Conservation (phyloP, 495 filamentous ascomycete species). For the Aspergillus leporis region DNA sequence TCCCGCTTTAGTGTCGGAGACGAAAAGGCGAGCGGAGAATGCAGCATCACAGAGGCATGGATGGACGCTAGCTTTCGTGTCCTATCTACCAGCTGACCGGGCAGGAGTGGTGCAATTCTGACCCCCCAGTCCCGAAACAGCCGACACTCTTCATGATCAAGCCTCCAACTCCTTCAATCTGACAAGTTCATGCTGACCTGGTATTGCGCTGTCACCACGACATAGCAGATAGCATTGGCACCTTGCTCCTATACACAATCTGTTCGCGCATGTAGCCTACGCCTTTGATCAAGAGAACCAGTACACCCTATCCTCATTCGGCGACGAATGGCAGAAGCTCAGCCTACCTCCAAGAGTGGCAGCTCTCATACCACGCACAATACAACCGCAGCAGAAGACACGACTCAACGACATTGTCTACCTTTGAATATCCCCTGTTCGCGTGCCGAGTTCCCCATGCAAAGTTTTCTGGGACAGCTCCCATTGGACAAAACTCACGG, state of each 20-base stretch:
- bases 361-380: constrained; percentile 17
- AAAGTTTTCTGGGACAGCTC: too few relatives aligned
- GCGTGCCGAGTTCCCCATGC: too few relatives aligned
- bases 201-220: constrained; percentile 48
- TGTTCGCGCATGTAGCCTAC: constrained; percentile 19
- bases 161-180: neutral
- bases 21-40: constrained; percentile 17
- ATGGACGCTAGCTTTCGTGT: constrained; percentile 36
- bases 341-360: constrained; percentile 28
- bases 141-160: constrained; percentile 44
- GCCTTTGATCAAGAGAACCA: constrained; percentile 9
- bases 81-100: constrained; percentile 29
- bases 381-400: constrained; percentile 14
- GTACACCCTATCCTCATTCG: constrained; percentile 17
- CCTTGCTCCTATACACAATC: constrained; percentile 37
- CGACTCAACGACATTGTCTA: constrained; percentile 15
- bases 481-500: too few relatives aligned
- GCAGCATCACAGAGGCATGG: constrained; percentile 29
- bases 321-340: constrained; percentile 24
- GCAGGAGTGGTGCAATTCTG: constrained; percentile 41
- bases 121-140: constrained; percentile 34
- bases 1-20: neutral
- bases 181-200: constrained; percentile 27
- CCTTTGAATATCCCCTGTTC: too few relatives aligned
- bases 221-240: constrained; percentile 52